These are phyloP conservation scores for Filobasidium floriforme DNA, from an alignment of 768 basidiomycete species.

Conservation along the genomic window DNA sequence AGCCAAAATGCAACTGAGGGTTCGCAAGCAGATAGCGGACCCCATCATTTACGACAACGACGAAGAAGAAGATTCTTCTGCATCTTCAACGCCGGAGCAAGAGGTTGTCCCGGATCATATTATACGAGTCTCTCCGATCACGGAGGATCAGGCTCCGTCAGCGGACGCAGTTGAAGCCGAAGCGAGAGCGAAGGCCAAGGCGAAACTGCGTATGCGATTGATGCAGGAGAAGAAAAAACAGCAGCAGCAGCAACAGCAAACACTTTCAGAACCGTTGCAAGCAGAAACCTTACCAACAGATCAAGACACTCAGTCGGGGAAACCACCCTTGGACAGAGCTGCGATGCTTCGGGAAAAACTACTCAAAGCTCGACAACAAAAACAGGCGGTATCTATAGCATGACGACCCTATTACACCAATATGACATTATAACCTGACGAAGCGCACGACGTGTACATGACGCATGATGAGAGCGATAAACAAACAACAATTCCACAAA, in stretches of 20 bases:
- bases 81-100: too few relatives aligned
- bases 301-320: too few relatives aligned
- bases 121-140: neutral
- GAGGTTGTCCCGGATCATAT: too few relatives aligned
- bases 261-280: too few relatives aligned
- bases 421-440: neutral
- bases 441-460: too few relatives aligned
- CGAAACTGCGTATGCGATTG: conserved; percentile 14
- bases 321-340: conserved; percentile 8
- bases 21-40: neutral
- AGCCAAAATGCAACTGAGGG: conserved; percentile 13
- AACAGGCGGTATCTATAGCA: neutral
- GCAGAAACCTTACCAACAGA: too few relatives aligned
- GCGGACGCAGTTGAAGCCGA: neutral
- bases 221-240: conserved; percentile 12
- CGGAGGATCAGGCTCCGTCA: neutral
- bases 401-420: neutral
- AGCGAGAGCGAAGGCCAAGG: conserved; percentile 11
- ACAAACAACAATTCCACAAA: too few relatives aligned
- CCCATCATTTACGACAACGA: neutral
- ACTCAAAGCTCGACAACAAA: conserved; percentile 1
- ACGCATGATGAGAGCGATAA: too few relatives aligned
- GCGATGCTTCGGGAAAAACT: conserved; percentile 13
- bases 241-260: too few relatives aligned
- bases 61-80: too few relatives aligned